Conservation (phyloP, 2,329 filamentous ascomycete genomes). For the Aspergillus sp. region DNA sequence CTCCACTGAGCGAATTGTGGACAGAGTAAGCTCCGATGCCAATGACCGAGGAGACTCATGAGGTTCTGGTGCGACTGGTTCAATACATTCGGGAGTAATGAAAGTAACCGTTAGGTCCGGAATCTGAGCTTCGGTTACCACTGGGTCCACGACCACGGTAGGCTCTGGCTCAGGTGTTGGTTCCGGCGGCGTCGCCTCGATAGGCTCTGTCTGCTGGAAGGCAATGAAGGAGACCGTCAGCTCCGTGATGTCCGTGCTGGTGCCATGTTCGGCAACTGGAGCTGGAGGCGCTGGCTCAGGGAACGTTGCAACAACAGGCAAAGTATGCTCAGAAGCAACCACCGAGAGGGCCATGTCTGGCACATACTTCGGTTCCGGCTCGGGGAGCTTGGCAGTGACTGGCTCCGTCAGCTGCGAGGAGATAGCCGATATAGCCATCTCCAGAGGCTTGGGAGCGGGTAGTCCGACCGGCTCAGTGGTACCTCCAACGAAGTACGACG, state of each 20-base stretch:
- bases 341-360: conserved; percentile 21
- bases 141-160: conserved; percentile 11
- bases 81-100: conserved; percentile 25
- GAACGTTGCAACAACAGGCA: conserved; percentile 21
- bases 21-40: conserved; percentile 35
- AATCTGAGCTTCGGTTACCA: conserved; percentile 11
- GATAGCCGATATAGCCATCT: conserved; percentile 33
- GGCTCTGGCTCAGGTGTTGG: conserved; percentile 18
- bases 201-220: conserved; percentile 25
- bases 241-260: conserved; percentile 15
- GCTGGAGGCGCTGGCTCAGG: conserved; percentile 17
- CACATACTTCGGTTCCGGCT: conserved; percentile 15
- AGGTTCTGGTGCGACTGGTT: conserved; percentile 29
- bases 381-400: conserved; percentile 7
- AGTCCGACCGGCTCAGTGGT: conserved; percentile 27
- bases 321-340: conserved; percentile 25
- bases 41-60: conserved; percentile 23
- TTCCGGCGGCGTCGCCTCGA: conserved; percentile 17
- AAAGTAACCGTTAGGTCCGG: conserved; percentile 28
- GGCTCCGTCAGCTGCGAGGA: conserved; percentile 28
- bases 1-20: conserved; percentile 44
- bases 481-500: conserved; percentile 30
- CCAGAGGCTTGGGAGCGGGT: conserved; percentile 15
- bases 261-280: conserved; percentile 16
- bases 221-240: conserved; percentile 29